Conservation (phyloP, 1,139 yeast genomes). For the Suzukiozyma palmioleophila region DNA sequence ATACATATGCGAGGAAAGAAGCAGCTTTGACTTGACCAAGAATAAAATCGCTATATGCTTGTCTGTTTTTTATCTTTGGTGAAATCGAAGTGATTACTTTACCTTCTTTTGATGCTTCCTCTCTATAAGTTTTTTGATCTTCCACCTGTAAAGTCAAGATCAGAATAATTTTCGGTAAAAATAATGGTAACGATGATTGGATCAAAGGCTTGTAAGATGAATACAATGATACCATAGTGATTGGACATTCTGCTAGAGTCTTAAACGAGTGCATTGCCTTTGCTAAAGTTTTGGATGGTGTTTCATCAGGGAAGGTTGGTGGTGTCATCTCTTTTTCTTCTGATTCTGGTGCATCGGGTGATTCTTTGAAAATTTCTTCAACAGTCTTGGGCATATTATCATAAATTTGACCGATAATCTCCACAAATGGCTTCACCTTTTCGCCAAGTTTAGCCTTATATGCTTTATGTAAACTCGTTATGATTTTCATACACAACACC, state of each 20-base stretch:
- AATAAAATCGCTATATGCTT: constrained; percentile 83
- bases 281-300: constrained; percentile 36
- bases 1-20: constrained; percentile 88
- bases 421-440: constrained; percentile 76
- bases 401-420: constrained; percentile 71
- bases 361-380: constrained; percentile 47
- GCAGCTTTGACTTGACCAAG: constrained; percentile 97
- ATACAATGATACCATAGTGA: constrained; percentile 87
- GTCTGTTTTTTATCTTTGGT: constrained; percentile 72
- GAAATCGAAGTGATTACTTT: constrained; percentile 48
- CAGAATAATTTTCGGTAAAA: constrained; percentile 78
- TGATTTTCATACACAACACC: constrained; percentile 81
- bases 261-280: constrained; percentile 80
- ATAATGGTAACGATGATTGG: constrained; percentile 64
- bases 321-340: constrained; percentile 37
- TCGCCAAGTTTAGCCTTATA: constrained; percentile 67
- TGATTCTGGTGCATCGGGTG: constrained; percentile 28
- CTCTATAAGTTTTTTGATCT: constrained; percentile 38
- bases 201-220: constrained; percentile 81
- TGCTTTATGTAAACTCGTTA: constrained; percentile 84
- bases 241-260: constrained; percentile 94
- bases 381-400: constrained; percentile 78
- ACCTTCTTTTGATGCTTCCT: constrained; percentile 59
- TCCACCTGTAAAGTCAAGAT: constrained; percentile 73
- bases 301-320: constrained; percentile 33